Conservation (phyloP, 208 protist species). For the Crithidia brevicula region DNA sequence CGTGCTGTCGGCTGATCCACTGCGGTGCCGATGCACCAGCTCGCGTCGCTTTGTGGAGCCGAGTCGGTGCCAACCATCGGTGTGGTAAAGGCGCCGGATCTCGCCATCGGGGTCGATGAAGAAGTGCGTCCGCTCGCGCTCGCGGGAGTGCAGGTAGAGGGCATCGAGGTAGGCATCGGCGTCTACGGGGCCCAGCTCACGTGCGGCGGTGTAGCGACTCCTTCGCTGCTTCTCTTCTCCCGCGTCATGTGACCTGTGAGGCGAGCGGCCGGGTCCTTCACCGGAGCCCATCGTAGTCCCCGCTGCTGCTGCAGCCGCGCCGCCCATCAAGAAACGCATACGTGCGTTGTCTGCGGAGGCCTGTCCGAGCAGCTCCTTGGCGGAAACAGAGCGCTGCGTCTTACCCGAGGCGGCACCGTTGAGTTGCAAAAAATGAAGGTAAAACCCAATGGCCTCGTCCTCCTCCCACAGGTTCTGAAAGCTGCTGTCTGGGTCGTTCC, state of each 20-base stretch:
- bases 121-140: conserved; percentile 24
- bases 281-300: not conserved
- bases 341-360: not conserved
- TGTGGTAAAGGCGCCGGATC: conserved; percentile 36
- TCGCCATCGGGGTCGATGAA: conserved; percentile 40
- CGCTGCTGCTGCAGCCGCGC: not conserved
- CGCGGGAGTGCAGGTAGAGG: conserved; percentile 28
- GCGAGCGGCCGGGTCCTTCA: not conserved
- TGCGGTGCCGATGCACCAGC: not conserved
- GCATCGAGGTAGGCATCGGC: conserved; percentile 21
- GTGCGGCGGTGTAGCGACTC: not conserved
- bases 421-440: conserved; percentile 2
- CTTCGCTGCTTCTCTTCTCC: not conserved
- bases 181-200: conserved; percentile 23
- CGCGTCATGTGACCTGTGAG: not conserved
- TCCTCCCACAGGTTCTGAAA: not conserved
- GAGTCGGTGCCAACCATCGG: conserved; percentile 30
- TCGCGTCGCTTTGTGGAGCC: not conserved
- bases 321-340: conserved; percentile 2
- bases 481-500: not conserved
- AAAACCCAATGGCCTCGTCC: not conserved
- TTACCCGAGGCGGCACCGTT: not conserved
- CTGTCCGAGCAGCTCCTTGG: not conserved
- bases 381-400: not conserved
- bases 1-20: not conserved